phyloP scores from a whole-genome alignment of 805 yeast species.

The Debaryomyces castellii region DNA sequence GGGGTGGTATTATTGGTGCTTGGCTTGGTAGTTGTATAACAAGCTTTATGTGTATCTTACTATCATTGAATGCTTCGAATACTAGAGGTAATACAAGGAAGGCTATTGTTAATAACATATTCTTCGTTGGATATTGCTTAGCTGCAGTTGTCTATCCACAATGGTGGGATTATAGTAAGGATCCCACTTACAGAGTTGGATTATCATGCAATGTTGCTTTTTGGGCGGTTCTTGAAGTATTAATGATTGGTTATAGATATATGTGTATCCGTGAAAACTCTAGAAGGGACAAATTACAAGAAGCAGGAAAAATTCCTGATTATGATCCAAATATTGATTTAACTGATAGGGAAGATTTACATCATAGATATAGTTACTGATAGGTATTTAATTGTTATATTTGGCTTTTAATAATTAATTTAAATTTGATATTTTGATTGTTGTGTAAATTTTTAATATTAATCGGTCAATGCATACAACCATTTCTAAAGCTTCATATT shows the following conservation, averaged over 20 bases:
- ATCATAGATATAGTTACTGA: conserved; percentile 3
- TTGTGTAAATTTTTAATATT: no score
- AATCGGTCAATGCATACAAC: no score
- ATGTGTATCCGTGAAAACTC: conserved; percentile 21
- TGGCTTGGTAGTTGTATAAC: conserved; percentile 15
- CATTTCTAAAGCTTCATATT: no score
- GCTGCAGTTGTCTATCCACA: conserved; percentile 17
- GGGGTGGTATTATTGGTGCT: conserved; percentile 16
- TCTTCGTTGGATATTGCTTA: conserved; percentile 15
- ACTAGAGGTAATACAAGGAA: conserved; percentile 15
- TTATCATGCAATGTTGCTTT: conserved; percentile 20
- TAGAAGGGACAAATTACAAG: conserved; percentile 10
- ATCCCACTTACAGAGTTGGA: conserved; percentile 14
- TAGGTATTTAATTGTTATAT: background rate
- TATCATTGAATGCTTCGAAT: conserved; percentile 9
- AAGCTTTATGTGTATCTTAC: conserved; percentile 11
- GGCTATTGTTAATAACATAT: conserved; percentile 10
- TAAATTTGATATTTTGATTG: no score
- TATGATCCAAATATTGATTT: conserved; percentile 18
- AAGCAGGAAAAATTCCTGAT: conserved; percentile 11
- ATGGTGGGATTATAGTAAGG: conserved; percentile 16
- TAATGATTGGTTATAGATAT: conserved; percentile 22
- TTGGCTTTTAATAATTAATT: background rate
- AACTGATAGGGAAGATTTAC: conserved; percentile 19
- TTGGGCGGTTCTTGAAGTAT: conserved; percentile 20